These are phyloP conservation scores for Bidens hawaiensis DNA, from an alignment of 140 eudicot species.

Conservation along the genomic window DNA sequence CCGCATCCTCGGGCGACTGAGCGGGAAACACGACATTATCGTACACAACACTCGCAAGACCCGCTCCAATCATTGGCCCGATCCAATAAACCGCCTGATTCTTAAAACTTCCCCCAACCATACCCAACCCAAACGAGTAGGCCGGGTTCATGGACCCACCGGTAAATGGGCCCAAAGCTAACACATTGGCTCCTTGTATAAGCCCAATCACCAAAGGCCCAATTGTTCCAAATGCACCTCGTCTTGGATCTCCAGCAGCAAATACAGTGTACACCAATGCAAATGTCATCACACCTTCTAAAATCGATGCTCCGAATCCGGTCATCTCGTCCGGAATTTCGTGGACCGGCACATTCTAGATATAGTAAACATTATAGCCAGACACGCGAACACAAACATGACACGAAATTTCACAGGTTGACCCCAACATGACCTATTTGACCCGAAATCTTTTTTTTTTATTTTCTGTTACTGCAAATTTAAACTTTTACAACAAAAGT, in stretches of 20 bases:
- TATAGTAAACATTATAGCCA: neutral
- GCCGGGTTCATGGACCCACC: constrained; percentile 99
- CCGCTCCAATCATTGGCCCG: constrained; percentile 86
- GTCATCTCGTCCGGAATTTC: constrained; percentile 74
- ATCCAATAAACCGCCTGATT: constrained; percentile 97
- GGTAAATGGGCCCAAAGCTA: constrained; percentile 84
- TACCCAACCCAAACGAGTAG: constrained; percentile 64
- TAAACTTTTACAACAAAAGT: too few species aligned
- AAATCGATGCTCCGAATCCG: constrained; percentile 79
- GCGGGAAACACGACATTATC: constrained; percentile 72
- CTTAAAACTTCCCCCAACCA: constrained; percentile 67
- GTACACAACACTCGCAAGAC: constrained; percentile 56
- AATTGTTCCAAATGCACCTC: constrained; percentile 47
- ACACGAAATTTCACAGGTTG: too few species aligned
- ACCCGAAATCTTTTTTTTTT: too few species aligned
- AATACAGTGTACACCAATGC: constrained; percentile 70
- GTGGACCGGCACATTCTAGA: constrained; percentile 59
- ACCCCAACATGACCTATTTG: too few species aligned
- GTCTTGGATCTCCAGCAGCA: constrained; percentile 69
- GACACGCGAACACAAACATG: too few species aligned
- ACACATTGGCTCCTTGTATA: constrained; percentile 70
- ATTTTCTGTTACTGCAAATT: too few species aligned
- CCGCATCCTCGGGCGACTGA: constrained; percentile 44
- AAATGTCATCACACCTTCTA: constrained; percentile 86
- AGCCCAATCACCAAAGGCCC: constrained; percentile 79